Percentiles rank a stretch among this genome's conserved stretches.
Evolutionary conservation across 768 basidiomycete species (phyloP).

Genomic region (Hygrocybe coccinea): DNA sequence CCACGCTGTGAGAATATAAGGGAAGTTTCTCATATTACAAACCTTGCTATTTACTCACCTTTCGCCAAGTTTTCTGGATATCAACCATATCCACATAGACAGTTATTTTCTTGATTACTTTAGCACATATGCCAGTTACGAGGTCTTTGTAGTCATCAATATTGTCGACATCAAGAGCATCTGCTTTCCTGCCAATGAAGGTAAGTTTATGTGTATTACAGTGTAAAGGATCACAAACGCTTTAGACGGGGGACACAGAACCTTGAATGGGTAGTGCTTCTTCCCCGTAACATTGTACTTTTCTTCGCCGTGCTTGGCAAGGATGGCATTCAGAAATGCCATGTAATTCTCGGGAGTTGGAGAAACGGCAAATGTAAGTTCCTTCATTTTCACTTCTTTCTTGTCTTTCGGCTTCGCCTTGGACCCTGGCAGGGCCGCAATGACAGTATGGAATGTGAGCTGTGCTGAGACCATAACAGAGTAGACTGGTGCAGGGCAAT

Average conservation of each 20-base stretch:
- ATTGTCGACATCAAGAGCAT: slow-evolving; percentile 17
- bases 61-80: neutral
- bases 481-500: neutral
- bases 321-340: slow-evolving; percentile 6
- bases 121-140: slow-evolving; percentile 5
- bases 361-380: slow-evolving; percentile 2
- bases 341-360: neutral
- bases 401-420: slow-evolving; percentile 8
- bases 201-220: neutral
- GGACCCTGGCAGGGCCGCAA: neutral
- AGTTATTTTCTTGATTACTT: slow-evolving; percentile 10
- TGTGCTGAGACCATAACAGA: neutral
- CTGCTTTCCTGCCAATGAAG: slow-evolving; percentile 13
- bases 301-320: slow-evolving; percentile 12
- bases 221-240: neutral
- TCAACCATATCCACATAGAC: slow-evolving; percentile 10
- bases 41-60: neutral
- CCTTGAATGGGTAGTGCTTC: slow-evolving; percentile 9
- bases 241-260: neutral
- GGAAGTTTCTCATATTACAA: neutral
- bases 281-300: slow-evolving; percentile 7
- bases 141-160: slow-evolving; percentile 13
- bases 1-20: neutral
- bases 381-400: slow-evolving; percentile 13
- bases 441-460: neutral